Evolutionary conservation across 208 protist species (phyloP), one percentile per base, ranked within the genome.

Genomic region (Naegleria fowleri): DNA sequence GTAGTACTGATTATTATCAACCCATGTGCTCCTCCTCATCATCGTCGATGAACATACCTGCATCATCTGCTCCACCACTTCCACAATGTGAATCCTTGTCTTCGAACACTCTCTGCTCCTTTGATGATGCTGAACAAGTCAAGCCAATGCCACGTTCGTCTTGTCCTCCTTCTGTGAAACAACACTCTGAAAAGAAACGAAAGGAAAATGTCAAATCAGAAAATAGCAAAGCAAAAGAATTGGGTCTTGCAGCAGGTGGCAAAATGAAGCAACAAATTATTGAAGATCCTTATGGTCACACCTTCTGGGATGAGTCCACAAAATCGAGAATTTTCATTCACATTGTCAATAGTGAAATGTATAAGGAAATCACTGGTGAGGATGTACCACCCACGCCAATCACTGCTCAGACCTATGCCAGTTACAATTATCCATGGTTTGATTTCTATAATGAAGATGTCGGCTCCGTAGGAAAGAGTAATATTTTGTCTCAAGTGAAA

Each of bases 251-350:
- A 43, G 79, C 79, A 43, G 79, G 79, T 43, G 79, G 79, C 25
- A 85, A 85, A 85, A 85, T 85, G n/a, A 85, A 85, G 25, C 79
- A 85, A 85, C 7, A 85, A 25, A 85, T 85, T 85, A 25, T 43
- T 85, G 36, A 85, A 85, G 79, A 85, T 43, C 79, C 79, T 36
- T 85, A 85, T 85, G 79, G 79, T 43, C 15, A 11, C 5, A 7
- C n/a, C 11, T 85, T 85, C 22, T 85, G 79, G 79, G 79, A 85
- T 85, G n/a, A 43, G 25, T 43, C 9, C 1, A 43, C 79, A 11
- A 43, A 39, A 29, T 39, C 79, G 25, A 39, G 79, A 85, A 38
- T 85, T 16, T 85, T 85, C 22, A 38, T 85, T 25, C 79, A 85
- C 22, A 85, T 85, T 85, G 79, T 85, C 13, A 85, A 79, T 9